phyloP scores from a whole-genome alignment of 495 filamentous ascomycete genomes.

The Aspergillus nanangensis region DNA sequence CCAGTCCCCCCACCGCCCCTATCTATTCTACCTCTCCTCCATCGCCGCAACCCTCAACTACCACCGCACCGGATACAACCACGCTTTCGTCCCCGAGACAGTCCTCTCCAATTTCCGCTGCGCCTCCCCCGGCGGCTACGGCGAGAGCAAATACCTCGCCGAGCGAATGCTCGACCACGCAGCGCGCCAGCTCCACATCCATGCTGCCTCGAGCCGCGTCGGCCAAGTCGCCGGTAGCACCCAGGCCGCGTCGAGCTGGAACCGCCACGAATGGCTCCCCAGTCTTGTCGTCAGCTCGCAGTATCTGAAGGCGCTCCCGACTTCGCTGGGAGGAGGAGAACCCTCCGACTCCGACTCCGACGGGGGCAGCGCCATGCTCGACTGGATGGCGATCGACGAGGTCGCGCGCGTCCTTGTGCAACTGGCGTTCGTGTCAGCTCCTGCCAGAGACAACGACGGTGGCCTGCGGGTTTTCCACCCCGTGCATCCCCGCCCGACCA shows the following conservation, averaged over 20 bases:
- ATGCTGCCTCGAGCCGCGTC: conserved; percentile 41
- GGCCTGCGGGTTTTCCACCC: not conserved
- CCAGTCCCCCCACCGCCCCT: not conserved
- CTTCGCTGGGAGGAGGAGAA: no score
- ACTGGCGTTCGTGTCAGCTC: not conserved
- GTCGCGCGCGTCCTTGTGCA: not conserved
- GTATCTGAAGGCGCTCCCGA: conserved; percentile 13
- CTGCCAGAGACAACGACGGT: not conserved
- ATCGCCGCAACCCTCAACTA: conserved; percentile 5
- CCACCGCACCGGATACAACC: not conserved
- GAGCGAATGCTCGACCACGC: conserved; percentile 46
- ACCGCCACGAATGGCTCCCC: conserved; percentile 30
- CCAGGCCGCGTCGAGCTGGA: conserved; percentile 22
- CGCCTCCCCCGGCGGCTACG: conserved; percentile 44
- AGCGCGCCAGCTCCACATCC: conserved; percentile 25
- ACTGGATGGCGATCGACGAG: not conserved
- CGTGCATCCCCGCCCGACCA: not conserved
- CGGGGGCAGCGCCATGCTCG: conserved; percentile 1
- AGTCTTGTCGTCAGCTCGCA: conserved; percentile 18
- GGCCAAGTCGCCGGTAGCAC: conserved; percentile 53
- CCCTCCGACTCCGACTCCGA: no score
- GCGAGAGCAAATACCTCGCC: conserved; percentile 46
- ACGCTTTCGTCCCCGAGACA: not conserved
- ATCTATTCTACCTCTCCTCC: conserved; percentile 9
- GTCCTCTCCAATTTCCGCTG: not conserved